Percentiles rank a stretch among this genome's conserved stretches.
Evolutionary conservation across 106 monocot genomes (phyloP).

Genomic region (Allium sativum): DNA sequence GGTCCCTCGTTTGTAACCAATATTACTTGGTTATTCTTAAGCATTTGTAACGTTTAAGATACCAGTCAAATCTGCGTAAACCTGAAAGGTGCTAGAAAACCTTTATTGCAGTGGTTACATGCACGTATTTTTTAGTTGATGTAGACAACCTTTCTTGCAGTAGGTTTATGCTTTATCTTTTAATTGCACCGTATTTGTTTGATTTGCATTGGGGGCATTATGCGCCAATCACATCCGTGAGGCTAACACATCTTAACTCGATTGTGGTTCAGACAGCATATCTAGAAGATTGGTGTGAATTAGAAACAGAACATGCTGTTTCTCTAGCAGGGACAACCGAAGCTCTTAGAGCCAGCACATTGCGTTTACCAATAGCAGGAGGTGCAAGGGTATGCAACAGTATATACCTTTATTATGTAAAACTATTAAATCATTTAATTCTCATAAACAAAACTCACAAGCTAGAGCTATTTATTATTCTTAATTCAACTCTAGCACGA

Average conservation of each 20-base stretch:
- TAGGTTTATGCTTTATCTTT: not conserved
- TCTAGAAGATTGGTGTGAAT: slow-evolving; percentile 63
- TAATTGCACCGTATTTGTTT: not conserved
- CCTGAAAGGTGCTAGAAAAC: not conserved
- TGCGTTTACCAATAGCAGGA: slow-evolving; percentile 67
- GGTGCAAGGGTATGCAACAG: slow-evolving; percentile 54
- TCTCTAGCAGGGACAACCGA: slow-evolving; percentile 52
- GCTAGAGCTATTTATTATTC: no score
- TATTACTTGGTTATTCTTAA: no score
- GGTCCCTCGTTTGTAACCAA: no score
- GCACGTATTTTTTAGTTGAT: no score
- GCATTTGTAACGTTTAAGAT: no score
- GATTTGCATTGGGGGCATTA: not conserved
- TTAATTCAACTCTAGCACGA: no score
- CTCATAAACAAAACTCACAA: no score
- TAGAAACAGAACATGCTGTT: slow-evolving; percentile 55
- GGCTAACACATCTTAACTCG: not conserved
- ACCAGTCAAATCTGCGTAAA: slow-evolving; percentile 1
- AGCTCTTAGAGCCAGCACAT: slow-evolving; percentile 57
- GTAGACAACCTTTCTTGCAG: not conserved
- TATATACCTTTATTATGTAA: not conserved
- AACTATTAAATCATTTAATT: not conserved
- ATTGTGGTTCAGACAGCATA: slow-evolving; percentile 34
- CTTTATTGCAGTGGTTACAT: not conserved
- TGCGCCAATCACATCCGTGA: not conserved